Conservation (phyloP, 805 yeast genomes). For the Ogataea glucozyma region DNA sequence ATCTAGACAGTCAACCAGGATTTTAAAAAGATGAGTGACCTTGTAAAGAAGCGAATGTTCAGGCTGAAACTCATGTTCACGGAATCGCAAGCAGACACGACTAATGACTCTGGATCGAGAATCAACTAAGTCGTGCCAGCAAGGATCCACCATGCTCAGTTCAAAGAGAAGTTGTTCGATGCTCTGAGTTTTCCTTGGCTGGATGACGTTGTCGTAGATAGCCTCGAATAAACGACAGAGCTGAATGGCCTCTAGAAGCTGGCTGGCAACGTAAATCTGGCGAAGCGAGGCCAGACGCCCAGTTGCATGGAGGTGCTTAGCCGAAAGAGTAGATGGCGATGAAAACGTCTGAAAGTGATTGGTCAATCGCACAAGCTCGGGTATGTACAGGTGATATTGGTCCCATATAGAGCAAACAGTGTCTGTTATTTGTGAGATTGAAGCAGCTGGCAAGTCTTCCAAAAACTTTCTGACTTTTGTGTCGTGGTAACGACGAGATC, state of each 20-base stretch:
- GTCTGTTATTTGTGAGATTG: background rate
- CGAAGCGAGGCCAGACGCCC: slow-evolving; percentile 15
- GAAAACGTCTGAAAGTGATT: slow-evolving; percentile 20
- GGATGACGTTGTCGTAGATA: background rate
- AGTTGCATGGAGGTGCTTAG: slow-evolving; percentile 4
- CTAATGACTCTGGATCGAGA: slow-evolving; percentile 13
- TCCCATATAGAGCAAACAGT: background rate
- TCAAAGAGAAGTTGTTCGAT: slow-evolving; percentile 19
- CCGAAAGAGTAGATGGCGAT: background rate
- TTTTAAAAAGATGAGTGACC: slow-evolving; percentile 3
- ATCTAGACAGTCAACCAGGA: slow-evolving; percentile 1
- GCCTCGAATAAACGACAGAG: slow-evolving; percentile 9
- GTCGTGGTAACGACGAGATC: background rate
- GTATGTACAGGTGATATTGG: slow-evolving; percentile 15
- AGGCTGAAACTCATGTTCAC: slow-evolving; percentile 7
- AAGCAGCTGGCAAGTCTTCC: background rate
- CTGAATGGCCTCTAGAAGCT: slow-evolving; percentile 20
- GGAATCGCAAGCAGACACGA: slow-evolving; percentile 4
- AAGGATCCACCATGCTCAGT: slow-evolving; percentile 25
- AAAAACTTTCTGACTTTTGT: background rate
- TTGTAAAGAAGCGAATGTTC: slow-evolving; percentile 4
- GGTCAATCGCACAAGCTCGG: slow-evolving; percentile 22
- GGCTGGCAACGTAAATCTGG: slow-evolving; percentile 22
- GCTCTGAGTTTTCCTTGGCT: slow-evolving; percentile 8
- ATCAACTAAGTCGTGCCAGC: slow-evolving; percentile 24